Base-by-base conservation (phyloP, 371 early-diverging fungal genomes). In the Apophysomyces sp. region DNA sequence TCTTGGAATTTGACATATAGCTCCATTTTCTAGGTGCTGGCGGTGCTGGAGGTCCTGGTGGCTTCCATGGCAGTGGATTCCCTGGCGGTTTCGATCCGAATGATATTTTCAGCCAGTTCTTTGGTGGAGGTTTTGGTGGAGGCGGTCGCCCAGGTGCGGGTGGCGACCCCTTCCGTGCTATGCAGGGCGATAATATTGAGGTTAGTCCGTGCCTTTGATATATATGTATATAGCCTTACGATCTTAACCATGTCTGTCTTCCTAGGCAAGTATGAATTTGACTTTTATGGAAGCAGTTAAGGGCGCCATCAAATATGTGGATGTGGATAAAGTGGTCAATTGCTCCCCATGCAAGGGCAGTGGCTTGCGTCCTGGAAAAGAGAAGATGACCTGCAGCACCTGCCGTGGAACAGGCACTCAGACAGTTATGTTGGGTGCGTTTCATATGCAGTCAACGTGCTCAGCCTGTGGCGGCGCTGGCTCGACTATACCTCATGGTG, bases 331-430 rank as follows among this genome's bases (percentile, higher is more conserved):
- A 12, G 79, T 94, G 31, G 74, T 81, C 4, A 75, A 74, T 16
- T 97, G 98, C 73, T 70, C 74, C 13, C 82, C 91, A 1, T 97
- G 97, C 64, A 68, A 81, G 44, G 98, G 97, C 1, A 67, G 65
- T 44, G 98, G 98, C 26, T 73, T 92, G 39, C 92, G 92, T 72
- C 71, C 73, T 29, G 95, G 94, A 12, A 83, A 86, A 52, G 82
- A 83, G 57, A 82, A 84, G 16, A 74, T 79, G 13, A 81, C 74
- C 8, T 97, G 97, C 65, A 64, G 71, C 29, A 71, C 76, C 3
- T 98, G 98, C 70, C 85, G 86, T 16, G 98, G 98, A 16, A 78
- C 91, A 6, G 98, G 98, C 36, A 86, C 88, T 54, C 88, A 90
- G 60, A 74, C 84, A n/a, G 89, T 91, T 62, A 69, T 82, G 59